Evolutionary conservation across 495 filamentous ascomycete species (phyloP).

Genomic region (Trichoderma gamsii): DNA sequence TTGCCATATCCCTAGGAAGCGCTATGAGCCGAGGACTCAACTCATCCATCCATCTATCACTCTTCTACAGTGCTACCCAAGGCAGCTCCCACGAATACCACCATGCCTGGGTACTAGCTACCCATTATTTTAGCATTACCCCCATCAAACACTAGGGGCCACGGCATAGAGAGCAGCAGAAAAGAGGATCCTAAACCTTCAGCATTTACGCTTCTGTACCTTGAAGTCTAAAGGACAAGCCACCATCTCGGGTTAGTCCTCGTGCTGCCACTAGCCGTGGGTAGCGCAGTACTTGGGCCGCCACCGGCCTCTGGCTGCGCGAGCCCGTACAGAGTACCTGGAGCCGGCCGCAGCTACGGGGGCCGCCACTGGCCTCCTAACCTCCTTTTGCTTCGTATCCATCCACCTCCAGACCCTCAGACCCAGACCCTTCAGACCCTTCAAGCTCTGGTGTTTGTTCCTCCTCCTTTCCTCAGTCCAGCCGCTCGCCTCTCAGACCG

Average conservation of each 20-base stretch:
- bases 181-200: too few relatives aligned
- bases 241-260: neutral
- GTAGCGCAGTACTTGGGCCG: neutral
- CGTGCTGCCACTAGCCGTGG: neutral
- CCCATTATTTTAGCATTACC: too few relatives aligned
- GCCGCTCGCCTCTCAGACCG: neutral
- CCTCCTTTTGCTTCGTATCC: slow-evolving; percentile 13
- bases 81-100: too few relatives aligned
- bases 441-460: neutral
- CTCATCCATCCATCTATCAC: too few relatives aligned
- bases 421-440: too few relatives aligned
- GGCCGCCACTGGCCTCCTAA: neutral
- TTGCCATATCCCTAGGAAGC: too few relatives aligned
- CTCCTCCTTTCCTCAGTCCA: slow-evolving; percentile 4
- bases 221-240: slow-evolving; percentile 4
- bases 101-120: too few relatives aligned
- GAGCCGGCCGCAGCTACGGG: slow-evolving; percentile 2
- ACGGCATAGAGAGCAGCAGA: too few relatives aligned
- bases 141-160: too few relatives aligned
- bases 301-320: neutral
- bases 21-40: too few relatives aligned
- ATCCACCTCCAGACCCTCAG: neutral
- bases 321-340: neutral
- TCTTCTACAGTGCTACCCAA: too few relatives aligned
- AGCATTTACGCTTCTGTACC: neutral